phyloP scores from a whole-genome alignment of 306 rosid genomes.

The Alnus rubra region DNA sequence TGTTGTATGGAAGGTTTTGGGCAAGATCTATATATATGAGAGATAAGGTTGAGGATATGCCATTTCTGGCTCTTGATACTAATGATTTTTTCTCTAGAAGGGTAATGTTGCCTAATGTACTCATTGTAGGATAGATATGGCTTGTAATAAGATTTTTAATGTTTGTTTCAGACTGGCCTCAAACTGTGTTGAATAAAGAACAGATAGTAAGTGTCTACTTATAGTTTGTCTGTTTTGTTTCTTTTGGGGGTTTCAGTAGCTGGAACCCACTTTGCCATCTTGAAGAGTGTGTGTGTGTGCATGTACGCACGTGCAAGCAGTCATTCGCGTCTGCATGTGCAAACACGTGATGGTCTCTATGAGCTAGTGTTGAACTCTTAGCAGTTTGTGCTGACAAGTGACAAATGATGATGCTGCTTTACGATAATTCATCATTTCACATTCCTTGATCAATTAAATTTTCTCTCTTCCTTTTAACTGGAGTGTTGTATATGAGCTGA shows the following conservation, averaged over 20 bases:
- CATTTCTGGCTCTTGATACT: slow-evolving; percentile 1
- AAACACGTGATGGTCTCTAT: background rate
- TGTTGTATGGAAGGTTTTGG: background rate
- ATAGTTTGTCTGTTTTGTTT: background rate
- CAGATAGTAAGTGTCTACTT: background rate
- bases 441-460: background rate
- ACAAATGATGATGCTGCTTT: background rate
- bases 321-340: background rate
- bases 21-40: too few species aligned
- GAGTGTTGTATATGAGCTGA: background rate
- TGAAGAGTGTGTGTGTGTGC: slow-evolving; percentile 1
- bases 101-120: background rate
- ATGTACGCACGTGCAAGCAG: background rate
- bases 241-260: background rate
- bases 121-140: background rate
- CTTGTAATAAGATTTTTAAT: background rate
- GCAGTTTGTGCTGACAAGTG: background rate
- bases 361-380: background rate
- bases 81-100: background rate
- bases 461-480: background rate
- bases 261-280: background rate
- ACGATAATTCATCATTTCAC: background rate
- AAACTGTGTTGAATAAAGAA: too few species aligned
- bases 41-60: background rate
- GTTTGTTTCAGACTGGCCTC: background rate